phyloP scores from a whole-genome alignment of 2,329 filamentous ascomycete species.

The Colletotrichum chlorophyti region DNA sequence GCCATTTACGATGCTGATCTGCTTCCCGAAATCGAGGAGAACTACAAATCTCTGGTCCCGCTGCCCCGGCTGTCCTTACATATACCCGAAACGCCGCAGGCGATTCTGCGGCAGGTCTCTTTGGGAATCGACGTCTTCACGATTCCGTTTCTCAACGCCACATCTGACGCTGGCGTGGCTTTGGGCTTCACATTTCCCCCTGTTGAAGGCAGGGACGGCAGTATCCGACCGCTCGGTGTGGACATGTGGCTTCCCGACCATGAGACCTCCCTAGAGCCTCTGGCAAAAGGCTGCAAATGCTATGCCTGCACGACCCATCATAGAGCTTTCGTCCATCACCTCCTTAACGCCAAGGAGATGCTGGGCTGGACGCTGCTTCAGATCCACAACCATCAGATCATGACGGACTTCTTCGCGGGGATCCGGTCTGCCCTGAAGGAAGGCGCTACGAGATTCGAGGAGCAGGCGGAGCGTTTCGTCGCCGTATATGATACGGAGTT shows the following conservation, averaged over 20 bases:
- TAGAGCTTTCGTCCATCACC: constrained; percentile 84
- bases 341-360: constrained; percentile 94
- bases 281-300: constrained; percentile 73
- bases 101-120: constrained; percentile 76
- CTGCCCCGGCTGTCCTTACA: constrained; percentile 81
- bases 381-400: constrained; percentile 83
- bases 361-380: constrained; percentile 93
- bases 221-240: constrained; percentile 65
- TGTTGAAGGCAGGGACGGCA: constrained; percentile 10
- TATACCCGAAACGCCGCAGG: constrained; percentile 73
- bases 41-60: constrained; percentile 57
- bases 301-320: constrained; percentile 87
- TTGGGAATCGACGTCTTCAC: constrained; percentile 83
- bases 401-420: constrained; percentile 75
- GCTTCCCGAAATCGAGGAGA: constrained; percentile 68
- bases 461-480: constrained; percentile 49
- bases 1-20: constrained; percentile 80
- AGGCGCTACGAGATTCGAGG: constrained; percentile 66
- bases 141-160: constrained; percentile 74
- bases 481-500: constrained; percentile 71
- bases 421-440: constrained; percentile 70
- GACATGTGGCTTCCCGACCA: constrained; percentile 78
- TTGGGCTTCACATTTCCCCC: constrained; percentile 79
- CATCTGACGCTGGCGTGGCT: constrained; percentile 86
- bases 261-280: constrained; percentile 66